Conservation (phyloP, 805 yeast species). For the Diddensiella santjacobensis region DNA sequence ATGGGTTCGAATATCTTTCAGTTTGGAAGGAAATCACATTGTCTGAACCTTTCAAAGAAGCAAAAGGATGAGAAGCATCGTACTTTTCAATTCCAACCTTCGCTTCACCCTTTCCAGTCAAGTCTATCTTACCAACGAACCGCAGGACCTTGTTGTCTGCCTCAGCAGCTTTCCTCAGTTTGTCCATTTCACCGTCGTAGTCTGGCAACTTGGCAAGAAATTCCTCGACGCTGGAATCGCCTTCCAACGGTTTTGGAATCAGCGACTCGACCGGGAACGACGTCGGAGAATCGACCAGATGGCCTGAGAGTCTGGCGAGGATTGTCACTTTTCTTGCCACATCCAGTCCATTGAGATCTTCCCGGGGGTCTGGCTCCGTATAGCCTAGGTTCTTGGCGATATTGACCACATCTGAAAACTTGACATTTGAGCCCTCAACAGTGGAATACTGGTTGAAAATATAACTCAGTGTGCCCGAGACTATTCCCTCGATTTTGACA, state of each 20-base stretch:
- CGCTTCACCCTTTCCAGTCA: slow-evolving; percentile 51
- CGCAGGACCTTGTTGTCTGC: slow-evolving; percentile 82
- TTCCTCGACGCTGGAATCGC: slow-evolving; percentile 57
- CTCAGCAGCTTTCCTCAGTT: slow-evolving; percentile 76
- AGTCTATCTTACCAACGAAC: slow-evolving; percentile 88
- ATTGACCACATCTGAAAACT: slow-evolving; percentile 85
- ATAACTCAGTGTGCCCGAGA: slow-evolving; percentile 93
- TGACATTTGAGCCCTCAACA: slow-evolving; percentile 49
- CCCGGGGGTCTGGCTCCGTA: slow-evolving; percentile 99
- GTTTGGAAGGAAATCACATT: slow-evolving; percentile 91
- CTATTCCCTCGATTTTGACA: slow-evolving; percentile 89
- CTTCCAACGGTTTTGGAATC: slow-evolving; percentile 81
- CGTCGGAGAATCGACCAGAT: slow-evolving; percentile 77
- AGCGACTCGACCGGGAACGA: slow-evolving; percentile 92
- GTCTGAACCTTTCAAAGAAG: slow-evolving; percentile 92
- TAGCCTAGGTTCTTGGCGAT: slow-evolving; percentile 89
- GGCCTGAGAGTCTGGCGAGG: slow-evolving; percentile 88
- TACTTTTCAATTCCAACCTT: slow-evolving; percentile 88
- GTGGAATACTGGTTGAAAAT: slow-evolving; percentile 92
- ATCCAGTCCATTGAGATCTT: slow-evolving; percentile 95
- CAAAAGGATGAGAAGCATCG: slow-evolving; percentile 88
- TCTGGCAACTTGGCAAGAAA: slow-evolving; percentile 77
- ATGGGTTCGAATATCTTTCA: slow-evolving; percentile 87
- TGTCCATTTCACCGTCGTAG: slow-evolving; percentile 75
- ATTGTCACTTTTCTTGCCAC: slow-evolving; percentile 98